Base-by-base conservation (phyloP, 1,139 yeast species). In the Nakaseomyces nivariensis region DNA sequence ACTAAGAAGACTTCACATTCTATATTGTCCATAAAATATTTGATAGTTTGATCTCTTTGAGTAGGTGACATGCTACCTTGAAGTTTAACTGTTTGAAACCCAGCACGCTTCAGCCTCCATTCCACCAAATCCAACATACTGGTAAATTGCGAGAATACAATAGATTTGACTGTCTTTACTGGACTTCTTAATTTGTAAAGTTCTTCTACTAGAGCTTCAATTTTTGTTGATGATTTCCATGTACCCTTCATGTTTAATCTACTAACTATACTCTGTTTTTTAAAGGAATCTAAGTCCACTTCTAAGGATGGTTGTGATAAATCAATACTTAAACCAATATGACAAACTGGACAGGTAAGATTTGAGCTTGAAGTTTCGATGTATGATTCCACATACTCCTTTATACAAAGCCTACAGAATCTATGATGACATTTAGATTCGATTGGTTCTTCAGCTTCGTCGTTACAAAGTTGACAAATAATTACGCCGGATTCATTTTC, bases 11-110 rank as follows among this genome's bases (percentile, higher is more conserved):
- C 95, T 67, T 92, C 97, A 31, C 92, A 97, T 42, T 78, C 78
- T 0, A 96, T 85, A 52, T 88, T 90, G 47, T 85, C 90, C 95
- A 90, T 87, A 60, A 92, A 92, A 64, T 88, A 82, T 59, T 81
- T 79, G 66, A 92, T 92, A 36, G 95, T 86, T 56, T 85, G 85
- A 59, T 89, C 97, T 63, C 98, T 77, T 64, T 92, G 98, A 24
- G 82, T 79, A 1, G 98, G 98, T 0, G 96, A 82, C 97, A 92
- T 92, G 38, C 92, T 86, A 29, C 98, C 98, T 64, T 87, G 97
- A 49, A 92, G 70, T 64, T 92, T 90, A 34, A 88, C 97, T 0
- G 97, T 90, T 57, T 84, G 80, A 62, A 92, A 92, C 0, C 98
- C 98, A 0, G 97, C 97, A 51, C 96, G 74, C 58, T 85, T 85